These are phyloP conservation scores for Cyberlindnera xylosilytica DNA, from an alignment of 805 yeast species.

Conservation along the genomic window DNA sequence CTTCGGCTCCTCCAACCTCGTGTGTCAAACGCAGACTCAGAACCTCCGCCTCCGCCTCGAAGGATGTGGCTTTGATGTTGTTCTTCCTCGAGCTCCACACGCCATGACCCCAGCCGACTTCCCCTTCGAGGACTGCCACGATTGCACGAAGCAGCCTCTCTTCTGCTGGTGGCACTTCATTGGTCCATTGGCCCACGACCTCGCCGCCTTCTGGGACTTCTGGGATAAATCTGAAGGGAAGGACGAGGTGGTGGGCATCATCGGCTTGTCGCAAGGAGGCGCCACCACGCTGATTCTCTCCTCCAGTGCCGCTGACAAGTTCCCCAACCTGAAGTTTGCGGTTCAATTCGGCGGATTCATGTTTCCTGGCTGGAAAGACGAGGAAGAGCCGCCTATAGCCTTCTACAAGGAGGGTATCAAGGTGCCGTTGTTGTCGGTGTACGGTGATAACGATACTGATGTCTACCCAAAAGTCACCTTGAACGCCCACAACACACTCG, in stretches of 20 bases:
- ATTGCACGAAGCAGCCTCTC: slow-evolving; percentile 1
- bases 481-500: slow-evolving; percentile 3
- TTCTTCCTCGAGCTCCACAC: slow-evolving; percentile 6
- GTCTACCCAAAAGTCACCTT: slow-evolving; percentile 9
- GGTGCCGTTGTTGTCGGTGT: slow-evolving; percentile 14
- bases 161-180: slow-evolving; percentile 11
- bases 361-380: slow-evolving; percentile 3
- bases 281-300: slow-evolving; percentile 1
- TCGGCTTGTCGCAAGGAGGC: slow-evolving; percentile 14
- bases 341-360: slow-evolving; percentile 10
- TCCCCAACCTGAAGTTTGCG: slow-evolving; percentile 11
- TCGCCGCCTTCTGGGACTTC: neutral
- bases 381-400: neutral
- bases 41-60: neutral
- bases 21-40: slow-evolving; percentile 1
- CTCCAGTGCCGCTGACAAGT: neutral
- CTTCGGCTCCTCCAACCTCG: slow-evolving; percentile 5
- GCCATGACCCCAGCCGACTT: slow-evolving; percentile 3
- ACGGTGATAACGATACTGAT: slow-evolving; percentile 11
- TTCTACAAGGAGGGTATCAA: slow-evolving; percentile 8
- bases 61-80: slow-evolving; percentile 3
- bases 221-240: neutral
- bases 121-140: slow-evolving; percentile 8
- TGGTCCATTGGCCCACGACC: neutral
- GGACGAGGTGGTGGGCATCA: slow-evolving; percentile 10